Base-by-base conservation (phyloP, 1,284 basidiomycete species). In the Cryptococcus wingfieldii region DNA sequence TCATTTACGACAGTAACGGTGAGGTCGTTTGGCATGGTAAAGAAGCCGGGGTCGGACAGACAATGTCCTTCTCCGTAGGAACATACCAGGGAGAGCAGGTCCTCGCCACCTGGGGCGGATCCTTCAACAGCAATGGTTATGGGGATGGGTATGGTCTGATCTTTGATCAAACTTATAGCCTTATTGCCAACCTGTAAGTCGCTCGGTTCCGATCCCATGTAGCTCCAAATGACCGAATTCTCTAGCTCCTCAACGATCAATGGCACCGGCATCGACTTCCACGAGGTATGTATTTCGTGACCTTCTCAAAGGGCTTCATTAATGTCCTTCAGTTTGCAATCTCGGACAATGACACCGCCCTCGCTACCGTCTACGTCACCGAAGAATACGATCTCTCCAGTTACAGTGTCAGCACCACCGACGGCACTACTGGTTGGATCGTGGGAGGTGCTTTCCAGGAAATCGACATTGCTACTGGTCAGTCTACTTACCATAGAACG, bases 301-400 rank as follows among this genome's bases (percentile, higher is more conserved):
- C 19, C 18, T 18, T 42, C 14, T 19, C 9, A 14, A 9, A 42
- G 14, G 38, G 23, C 16, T 16, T n/a, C 2, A 9, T 16, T 42
- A 19, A 42, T 7, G n/a, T 19, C 31, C 19, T 23, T 8, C 58
- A 70, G 62, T 68, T 68, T 53, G 54, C 58, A 10, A 62, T 75
- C 57, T 72, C 72, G 2, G 28, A 56, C 9, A 64, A 72, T 50
- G 56, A 67, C 54, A 72, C 72, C 12, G 74, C 71, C 2, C 55
- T 76, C 10, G 50, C 71, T 43, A 62, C 66, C 2, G 55, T 61
- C 13, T 77, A 74, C 58, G 51, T 49, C 4, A 47, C 53, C 1
- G 48, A 59, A n/a, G 44, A 63, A 14, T 50, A 61, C 49, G 63
- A 74, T 48, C 54, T 74, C 3, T 51, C 61, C 6, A 19, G 51